These are phyloP conservation scores for Solanum hybrid DNA, from an alignment of 305 asterid species.

Conservation along the genomic window DNA sequence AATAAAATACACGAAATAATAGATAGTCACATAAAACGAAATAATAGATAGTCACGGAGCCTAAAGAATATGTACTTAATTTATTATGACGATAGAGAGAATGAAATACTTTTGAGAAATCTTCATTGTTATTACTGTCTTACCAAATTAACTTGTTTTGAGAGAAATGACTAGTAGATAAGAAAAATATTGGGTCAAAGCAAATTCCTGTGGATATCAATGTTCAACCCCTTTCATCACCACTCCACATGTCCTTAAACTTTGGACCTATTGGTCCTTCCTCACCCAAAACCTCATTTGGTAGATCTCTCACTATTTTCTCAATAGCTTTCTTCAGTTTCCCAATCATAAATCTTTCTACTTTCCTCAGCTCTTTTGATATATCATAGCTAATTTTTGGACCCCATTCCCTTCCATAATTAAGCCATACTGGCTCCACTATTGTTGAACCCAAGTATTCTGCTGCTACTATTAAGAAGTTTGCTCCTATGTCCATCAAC, in stretches of 20 bases:
- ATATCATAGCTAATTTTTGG: constrained; percentile 26
- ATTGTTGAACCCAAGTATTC: constrained; percentile 15
- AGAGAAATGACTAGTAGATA: neutral
- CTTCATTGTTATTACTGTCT: neutral
- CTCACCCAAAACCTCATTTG: constrained; percentile 31
- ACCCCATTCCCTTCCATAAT: constrained; percentile 39
- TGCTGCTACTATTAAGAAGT: constrained; percentile 13
- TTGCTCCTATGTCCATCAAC: constrained; percentile 18
- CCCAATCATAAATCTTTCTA: constrained; percentile 17
- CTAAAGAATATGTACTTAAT: neutral
- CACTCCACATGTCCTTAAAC: constrained; percentile 38
- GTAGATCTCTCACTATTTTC: constrained; percentile 13
- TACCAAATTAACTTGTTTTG: neutral
- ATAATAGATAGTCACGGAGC: neutral
- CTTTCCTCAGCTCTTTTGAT: constrained; percentile 18
- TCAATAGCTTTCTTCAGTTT: constrained; percentile 17
- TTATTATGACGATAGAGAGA: neutral
- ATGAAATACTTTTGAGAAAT: neutral
- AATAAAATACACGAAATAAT: neutral
- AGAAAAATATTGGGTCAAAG: neutral
- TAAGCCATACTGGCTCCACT: constrained; percentile 33
- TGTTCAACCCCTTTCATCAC: constrained; percentile 26
- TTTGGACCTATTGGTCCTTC: constrained; percentile 39
- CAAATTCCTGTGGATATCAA: neutral
- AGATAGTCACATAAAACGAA: neutral